phyloP scores from a whole-genome alignment of 225 moss, liverwort and hornwort species.

The Pleurozium schreberi region DNA sequence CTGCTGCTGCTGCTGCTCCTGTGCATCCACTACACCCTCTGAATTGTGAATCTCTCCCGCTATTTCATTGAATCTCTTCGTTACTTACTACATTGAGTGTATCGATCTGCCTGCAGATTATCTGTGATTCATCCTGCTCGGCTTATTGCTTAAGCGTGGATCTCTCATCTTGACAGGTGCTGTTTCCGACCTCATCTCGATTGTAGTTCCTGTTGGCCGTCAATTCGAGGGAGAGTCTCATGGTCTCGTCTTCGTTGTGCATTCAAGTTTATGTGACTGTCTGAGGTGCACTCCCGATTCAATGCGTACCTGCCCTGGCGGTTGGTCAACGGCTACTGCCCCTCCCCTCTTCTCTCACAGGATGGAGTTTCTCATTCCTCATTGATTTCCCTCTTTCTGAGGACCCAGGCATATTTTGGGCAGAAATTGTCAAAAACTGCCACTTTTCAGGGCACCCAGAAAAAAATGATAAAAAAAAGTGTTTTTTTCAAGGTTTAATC shows the following conservation, averaged over 20 bases:
- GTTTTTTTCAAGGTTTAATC: too few relatives aligned
- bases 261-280: conserved; percentile 13
- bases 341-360: neutral
- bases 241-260: neutral
- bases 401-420: too few relatives aligned
- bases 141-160: neutral
- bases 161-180: neutral
- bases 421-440: too few relatives aligned
- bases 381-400: neutral
- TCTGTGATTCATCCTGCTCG: neutral
- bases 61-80: neutral
- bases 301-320: conserved; percentile 1
- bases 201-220: neutral
- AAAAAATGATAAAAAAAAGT: too few relatives aligned
- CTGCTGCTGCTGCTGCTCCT: neutral
- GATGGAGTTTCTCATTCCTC: neutral
- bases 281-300: neutral
- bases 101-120: neutral
- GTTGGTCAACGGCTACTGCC: conserved; percentile 36
- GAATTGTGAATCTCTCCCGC: neutral
- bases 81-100: neutral
- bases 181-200: neutral
- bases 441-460: too few relatives aligned
- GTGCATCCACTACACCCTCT: conserved; percentile 33
- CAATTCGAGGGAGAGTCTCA: neutral